These are phyloP conservation scores for Penicillium robsamsonii DNA, from an alignment of 495 filamentous ascomycete species.

Conservation along the genomic window DNA sequence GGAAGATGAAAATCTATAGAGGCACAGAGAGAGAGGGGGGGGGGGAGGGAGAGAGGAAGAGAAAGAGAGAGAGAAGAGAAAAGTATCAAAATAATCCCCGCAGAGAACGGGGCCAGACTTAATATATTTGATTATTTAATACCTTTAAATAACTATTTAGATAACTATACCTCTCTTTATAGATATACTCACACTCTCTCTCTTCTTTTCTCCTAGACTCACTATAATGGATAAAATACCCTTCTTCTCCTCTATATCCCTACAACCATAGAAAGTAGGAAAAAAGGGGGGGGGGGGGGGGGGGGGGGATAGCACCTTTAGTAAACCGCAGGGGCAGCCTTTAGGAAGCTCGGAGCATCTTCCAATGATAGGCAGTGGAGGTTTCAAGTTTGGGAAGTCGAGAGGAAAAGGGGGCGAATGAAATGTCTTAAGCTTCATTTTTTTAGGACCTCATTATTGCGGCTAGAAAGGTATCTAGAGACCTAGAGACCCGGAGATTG, in stretches of 20 bases:
- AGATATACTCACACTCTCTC: not conserved
- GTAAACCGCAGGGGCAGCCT: not conserved
- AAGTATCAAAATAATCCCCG: not conserved
- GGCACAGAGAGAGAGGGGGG: conserved; percentile 7
- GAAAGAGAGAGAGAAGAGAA: not conserved
- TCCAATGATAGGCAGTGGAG: conserved; percentile 17
- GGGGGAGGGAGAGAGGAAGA: not conserved
- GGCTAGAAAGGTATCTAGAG: not conserved
- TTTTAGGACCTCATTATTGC: not conserved
- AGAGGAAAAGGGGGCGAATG: conserved; percentile 17
- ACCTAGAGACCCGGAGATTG: not conserved
- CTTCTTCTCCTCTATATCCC: not conserved
- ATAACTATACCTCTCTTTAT: not conserved
- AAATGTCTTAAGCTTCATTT: not conserved
- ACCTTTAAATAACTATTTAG: not conserved
- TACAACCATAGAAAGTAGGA: not conserved
- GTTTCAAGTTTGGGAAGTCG: conserved; percentile 9
- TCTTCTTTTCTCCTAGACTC: not conserved
- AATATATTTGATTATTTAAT: not conserved
- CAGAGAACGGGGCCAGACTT: not conserved
- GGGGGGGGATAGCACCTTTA: not conserved
- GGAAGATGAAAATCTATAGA: not conserved
- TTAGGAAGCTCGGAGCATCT: conserved; percentile 7
- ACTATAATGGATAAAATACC: not conserved
- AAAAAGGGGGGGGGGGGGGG: not conserved